Evolutionary conservation across 805 yeast genomes (phyloP).

Genomic region (Spathaspora girioi): DNA sequence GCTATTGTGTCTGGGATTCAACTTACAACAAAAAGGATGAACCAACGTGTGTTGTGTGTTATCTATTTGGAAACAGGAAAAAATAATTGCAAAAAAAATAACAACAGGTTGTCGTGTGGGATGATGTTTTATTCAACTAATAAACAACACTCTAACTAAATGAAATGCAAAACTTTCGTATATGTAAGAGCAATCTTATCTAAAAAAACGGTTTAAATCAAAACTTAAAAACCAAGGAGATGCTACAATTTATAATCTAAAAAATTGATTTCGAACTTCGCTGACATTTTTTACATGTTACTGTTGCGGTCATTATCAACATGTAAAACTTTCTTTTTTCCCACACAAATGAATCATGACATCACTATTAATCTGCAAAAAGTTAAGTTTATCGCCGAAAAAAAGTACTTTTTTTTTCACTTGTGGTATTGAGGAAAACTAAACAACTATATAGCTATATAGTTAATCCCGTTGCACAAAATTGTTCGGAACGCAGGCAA

Average conservation of each 20-base stretch:
- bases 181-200: not conserved
- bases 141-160: not conserved
- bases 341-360: not conserved
- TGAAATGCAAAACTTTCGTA: not conserved
- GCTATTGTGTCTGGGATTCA: not conserved
- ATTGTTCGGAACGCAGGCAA: not conserved
- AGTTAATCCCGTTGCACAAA: not conserved
- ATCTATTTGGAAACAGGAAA: not conserved
- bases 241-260: not conserved
- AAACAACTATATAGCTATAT: too few species aligned
- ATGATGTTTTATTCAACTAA: not conserved
- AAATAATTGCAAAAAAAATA: not conserved
- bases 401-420: too few species aligned
- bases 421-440: too few species aligned
- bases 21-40: not conserved
- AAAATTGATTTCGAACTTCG: not conserved
- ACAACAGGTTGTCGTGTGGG: not conserved
- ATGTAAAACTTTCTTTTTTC: not conserved
- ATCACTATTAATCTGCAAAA: not conserved
- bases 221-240: not conserved
- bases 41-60: not conserved
- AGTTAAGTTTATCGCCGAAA: not conserved
- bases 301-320: not conserved
- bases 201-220: not conserved
- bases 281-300: conserved; percentile 2